Conservation (phyloP, 495 filamentous ascomycete species). For the Aspergillus kassunensis region DNA sequence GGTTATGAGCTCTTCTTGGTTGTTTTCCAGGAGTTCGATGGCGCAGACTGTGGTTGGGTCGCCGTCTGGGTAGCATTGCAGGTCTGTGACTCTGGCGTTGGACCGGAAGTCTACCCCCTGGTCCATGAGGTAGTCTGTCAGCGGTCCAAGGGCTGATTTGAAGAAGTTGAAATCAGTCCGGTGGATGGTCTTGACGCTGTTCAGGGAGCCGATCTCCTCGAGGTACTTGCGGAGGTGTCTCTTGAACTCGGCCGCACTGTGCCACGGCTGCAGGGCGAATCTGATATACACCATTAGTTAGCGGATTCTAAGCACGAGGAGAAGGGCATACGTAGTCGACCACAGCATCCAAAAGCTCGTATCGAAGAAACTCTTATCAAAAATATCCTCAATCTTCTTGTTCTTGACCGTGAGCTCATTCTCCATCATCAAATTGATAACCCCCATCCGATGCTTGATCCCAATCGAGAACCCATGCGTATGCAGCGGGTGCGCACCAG, state of each 20-base stretch:
- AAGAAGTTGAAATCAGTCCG: constrained; percentile 30
- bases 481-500: constrained; percentile 1
- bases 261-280: constrained; percentile 35
- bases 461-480: constrained; percentile 5
- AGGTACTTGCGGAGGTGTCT: constrained; percentile 22
- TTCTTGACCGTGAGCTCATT: constrained; percentile 21
- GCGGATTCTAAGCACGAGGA: not conserved
- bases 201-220: constrained; percentile 19
- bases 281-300: constrained; percentile 5
- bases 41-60: constrained; percentile 12
- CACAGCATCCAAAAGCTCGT: constrained; percentile 38
- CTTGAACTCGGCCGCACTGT: constrained; percentile 33
- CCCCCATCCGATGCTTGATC: constrained; percentile 21
- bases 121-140: constrained; percentile 30
- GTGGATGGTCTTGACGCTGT: constrained; percentile 21
- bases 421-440: constrained; percentile 27
- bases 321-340: constrained; percentile 26
- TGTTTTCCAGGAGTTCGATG: constrained; percentile 9
- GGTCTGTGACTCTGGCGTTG: constrained; percentile 17
- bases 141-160: constrained; percentile 34
- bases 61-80: constrained; percentile 11
- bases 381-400: constrained; percentile 31
- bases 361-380: constrained; percentile 32
- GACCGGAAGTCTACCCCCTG: constrained; percentile 41
- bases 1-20: constrained; percentile 9